These are phyloP conservation scores for Phytophthora megakarya DNA, from an alignment of 352 stramenopile genomes.

Conservation along the genomic window DNA sequence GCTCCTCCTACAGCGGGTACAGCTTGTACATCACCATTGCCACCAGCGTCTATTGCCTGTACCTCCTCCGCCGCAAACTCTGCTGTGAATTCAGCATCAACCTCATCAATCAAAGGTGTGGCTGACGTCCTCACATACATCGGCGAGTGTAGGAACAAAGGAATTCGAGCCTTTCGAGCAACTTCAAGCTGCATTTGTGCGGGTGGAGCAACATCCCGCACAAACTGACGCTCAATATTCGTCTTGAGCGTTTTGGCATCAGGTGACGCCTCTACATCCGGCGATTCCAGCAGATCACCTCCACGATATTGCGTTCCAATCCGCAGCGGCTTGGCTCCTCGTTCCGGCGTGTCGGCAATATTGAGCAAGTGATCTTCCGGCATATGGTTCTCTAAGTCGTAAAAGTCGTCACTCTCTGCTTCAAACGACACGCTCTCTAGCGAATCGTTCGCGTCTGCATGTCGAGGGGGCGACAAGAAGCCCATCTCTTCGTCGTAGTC, in stretches of 20 bases:
- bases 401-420: conserved; percentile 47
- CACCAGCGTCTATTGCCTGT: conserved; percentile 10
- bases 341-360: conserved; percentile 34
- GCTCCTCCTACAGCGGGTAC: neutral
- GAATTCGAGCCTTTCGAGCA: conserved; percentile 79
- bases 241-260: conserved; percentile 60
- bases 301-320: conserved; percentile 37
- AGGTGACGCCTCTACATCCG: conserved; percentile 33
- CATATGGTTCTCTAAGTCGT: conserved; percentile 56
- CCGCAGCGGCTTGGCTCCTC: conserved; percentile 15
- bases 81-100: conserved; percentile 32
- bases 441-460: conserved; percentile 36
- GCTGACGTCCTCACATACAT: conserved; percentile 86
- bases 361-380: conserved; percentile 32
- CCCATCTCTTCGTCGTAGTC: conserved; percentile 61
- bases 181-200: conserved; percentile 90
- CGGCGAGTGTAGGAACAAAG: conserved; percentile 84
- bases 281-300: conserved; percentile 30
- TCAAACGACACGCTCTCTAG: conserved; percentile 66
- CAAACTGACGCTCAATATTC: conserved; percentile 71
- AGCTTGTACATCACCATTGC: conserved; percentile 18
- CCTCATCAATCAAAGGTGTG: conserved; percentile 56
- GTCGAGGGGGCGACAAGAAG: conserved; percentile 40
- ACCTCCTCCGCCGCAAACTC: conserved; percentile 26
- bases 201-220: conserved; percentile 68